Conservation (phyloP, 345 rosid species). For the Eucalyptus camaldulensis region DNA sequence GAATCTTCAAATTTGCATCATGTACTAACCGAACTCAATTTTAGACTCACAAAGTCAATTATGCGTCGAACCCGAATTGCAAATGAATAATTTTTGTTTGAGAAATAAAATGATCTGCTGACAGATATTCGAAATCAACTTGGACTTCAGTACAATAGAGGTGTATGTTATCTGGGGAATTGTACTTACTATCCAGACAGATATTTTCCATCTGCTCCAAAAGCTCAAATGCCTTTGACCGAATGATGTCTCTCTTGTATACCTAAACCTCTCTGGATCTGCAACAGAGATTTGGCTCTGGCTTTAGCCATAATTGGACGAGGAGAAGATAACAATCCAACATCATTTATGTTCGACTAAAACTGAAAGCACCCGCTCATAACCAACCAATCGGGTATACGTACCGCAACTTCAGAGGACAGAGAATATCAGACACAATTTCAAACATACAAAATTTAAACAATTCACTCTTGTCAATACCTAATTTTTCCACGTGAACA, state of each 20-base stretch:
- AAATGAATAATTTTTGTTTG: neutral
- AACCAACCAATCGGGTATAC: neutral
- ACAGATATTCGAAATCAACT: neutral
- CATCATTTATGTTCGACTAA: neutral
- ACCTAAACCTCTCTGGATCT: conserved; percentile 98
- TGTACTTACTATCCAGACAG: conserved; percentile 76
- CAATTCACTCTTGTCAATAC: neutral
- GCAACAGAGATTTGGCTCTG: neutral
- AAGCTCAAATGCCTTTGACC: conserved; percentile 70
- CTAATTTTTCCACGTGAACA: neutral
- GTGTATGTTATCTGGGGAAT: neutral
- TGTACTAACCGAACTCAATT: neutral
- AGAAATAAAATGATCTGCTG: neutral
- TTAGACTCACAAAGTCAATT: neutral
- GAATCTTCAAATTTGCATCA: neutral
- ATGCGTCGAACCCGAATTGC: neutral
- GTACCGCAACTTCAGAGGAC: neutral
- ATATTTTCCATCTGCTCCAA: conserved; percentile 55
- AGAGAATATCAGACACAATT: neutral
- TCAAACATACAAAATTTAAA: neutral
- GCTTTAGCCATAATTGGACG: neutral
- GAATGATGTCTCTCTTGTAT: conserved; percentile 88
- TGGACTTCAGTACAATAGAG: neutral
- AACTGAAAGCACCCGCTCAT: neutral
- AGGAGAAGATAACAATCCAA: neutral